Percentiles rank a stretch among this genome's conserved stretches.
Conservation (phyloP, 2,329 filamentous ascomycete genomes). For the Ophiostoma ips region DNA sequence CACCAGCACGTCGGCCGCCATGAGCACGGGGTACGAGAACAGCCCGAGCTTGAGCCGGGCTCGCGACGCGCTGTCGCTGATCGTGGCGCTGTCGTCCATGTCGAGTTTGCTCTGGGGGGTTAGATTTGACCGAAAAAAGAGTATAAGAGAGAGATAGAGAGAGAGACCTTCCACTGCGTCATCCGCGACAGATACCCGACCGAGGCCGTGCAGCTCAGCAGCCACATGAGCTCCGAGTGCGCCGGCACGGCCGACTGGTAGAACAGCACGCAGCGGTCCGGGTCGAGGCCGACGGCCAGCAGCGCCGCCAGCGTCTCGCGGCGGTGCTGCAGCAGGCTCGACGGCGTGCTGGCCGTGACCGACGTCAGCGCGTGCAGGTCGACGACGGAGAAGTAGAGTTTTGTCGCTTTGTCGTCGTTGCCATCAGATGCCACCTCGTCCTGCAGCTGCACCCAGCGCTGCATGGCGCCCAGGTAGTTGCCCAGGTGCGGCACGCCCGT, state of each 20-base stretch:
- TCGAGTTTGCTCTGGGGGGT: slow-evolving; percentile 62
- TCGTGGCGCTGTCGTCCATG: slow-evolving; percentile 41
- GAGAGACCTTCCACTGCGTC: slow-evolving; percentile 92
- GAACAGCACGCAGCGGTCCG: slow-evolving; percentile 65
- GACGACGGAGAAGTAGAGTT: slow-evolving; percentile 73
- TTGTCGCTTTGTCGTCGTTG: slow-evolving; percentile 24
- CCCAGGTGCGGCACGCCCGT: slow-evolving; percentile 89
- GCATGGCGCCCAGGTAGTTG: slow-evolving; percentile 84
- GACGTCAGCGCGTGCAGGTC: slow-evolving; percentile 84
- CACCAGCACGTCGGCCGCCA: slow-evolving; percentile 85
- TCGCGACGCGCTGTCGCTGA: slow-evolving; percentile 42
- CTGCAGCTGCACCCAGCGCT: slow-evolving; percentile 75
- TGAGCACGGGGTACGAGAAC: slow-evolving; percentile 90
- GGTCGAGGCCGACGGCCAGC: slow-evolving; percentile 71
- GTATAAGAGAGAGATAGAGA: background rate
- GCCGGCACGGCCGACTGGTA: slow-evolving; percentile 44
- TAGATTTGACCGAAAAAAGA: background rate
- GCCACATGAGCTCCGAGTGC: slow-evolving; percentile 93
- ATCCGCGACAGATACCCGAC: slow-evolving; percentile 94
- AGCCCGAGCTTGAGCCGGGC: slow-evolving; percentile 66
- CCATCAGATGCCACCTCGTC: slow-evolving; percentile 31
- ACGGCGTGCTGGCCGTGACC: slow-evolving; percentile 20
- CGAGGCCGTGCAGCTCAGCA: slow-evolving; percentile 78
- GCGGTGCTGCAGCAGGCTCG: slow-evolving; percentile 44
- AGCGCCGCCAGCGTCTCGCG: slow-evolving; percentile 66